Conservation (phyloP, 768 basidiomycete species). For the Termitomyces sp. region DNA sequence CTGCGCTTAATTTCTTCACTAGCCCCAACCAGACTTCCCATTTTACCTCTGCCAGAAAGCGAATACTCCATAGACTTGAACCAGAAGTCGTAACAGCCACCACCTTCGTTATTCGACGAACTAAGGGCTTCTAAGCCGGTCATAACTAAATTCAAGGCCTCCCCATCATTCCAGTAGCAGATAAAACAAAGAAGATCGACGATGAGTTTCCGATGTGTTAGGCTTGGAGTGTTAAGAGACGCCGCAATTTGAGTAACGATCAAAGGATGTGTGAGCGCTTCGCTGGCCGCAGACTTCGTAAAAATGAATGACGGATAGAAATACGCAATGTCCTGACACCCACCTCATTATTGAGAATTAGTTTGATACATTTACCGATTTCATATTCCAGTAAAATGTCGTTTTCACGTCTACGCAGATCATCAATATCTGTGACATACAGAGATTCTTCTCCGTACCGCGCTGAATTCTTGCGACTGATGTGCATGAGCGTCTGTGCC, state of each 20-base stretch:
- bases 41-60: slow-evolving; percentile 82
- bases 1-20: slow-evolving; percentile 82
- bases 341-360: slow-evolving; percentile 69
- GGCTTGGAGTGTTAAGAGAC: slow-evolving; percentile 76
- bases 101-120: slow-evolving; percentile 55
- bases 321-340: slow-evolving; percentile 1
- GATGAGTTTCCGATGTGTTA: slow-evolving; percentile 74
- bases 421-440: not conserved
- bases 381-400: slow-evolving; percentile 83
- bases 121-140: slow-evolving; percentile 75
- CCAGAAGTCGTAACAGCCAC: slow-evolving; percentile 81
- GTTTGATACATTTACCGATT: slow-evolving; percentile 81
- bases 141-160: slow-evolving; percentile 65
- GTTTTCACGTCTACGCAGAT: slow-evolving; percentile 43
- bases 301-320: slow-evolving; percentile 6
- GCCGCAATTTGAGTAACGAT: slow-evolving; percentile 79
- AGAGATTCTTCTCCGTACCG: slow-evolving; percentile 39
- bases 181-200: slow-evolving; percentile 78
- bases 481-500: slow-evolving; percentile 70
- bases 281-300: slow-evolving; percentile 58
- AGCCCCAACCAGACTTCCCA: slow-evolving; percentile 94
- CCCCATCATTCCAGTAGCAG: slow-evolving; percentile 60
- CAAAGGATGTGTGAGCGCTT: slow-evolving; percentile 68
- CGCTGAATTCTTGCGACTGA: slow-evolving; percentile 64
- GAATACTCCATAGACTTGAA: slow-evolving; percentile 76